phyloP scores from a whole-genome alignment of 805 yeast species.

The Priceomyces castillae region DNA sequence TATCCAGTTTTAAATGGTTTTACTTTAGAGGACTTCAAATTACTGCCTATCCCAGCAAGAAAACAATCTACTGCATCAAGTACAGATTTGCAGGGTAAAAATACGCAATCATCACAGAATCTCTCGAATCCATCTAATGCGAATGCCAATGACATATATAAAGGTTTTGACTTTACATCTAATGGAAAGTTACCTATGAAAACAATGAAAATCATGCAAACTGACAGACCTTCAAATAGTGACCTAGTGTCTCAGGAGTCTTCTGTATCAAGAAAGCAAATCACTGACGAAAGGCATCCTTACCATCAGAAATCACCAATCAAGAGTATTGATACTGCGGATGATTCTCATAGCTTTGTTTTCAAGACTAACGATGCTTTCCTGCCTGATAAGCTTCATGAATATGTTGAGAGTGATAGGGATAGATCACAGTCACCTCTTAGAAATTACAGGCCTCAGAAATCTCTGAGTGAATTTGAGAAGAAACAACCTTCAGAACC shows the following conservation, averaged over 20 bases:
- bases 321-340: conserved; percentile 6
- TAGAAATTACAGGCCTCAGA: conserved; percentile 14
- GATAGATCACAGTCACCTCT: conserved; percentile 22
- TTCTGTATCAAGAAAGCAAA: background rate
- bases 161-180: conserved; percentile 39
- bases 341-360: conserved; percentile 17
- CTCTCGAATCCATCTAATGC: background rate
- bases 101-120: background rate
- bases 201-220: conserved; percentile 39
- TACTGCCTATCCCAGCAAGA: conserved; percentile 24
- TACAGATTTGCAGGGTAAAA: background rate
- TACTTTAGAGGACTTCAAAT: conserved; percentile 31
- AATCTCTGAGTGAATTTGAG: background rate
- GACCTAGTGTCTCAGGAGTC: background rate
- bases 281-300: conserved; percentile 10
- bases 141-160: conserved; percentile 21
- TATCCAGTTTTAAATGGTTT: conserved; percentile 38
- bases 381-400: conserved; percentile 18
- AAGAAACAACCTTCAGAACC: conserved; percentile 21
- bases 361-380: conserved; percentile 8
- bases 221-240: conserved; percentile 17
- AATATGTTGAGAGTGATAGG: conserved; percentile 19
- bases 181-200: conserved; percentile 42
- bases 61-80: conserved; percentile 4
- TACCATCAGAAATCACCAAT: conserved; percentile 10